Evolutionary conservation across 768 basidiomycete genomes (phyloP).

Genomic region (Lentinula aciculospora): DNA sequence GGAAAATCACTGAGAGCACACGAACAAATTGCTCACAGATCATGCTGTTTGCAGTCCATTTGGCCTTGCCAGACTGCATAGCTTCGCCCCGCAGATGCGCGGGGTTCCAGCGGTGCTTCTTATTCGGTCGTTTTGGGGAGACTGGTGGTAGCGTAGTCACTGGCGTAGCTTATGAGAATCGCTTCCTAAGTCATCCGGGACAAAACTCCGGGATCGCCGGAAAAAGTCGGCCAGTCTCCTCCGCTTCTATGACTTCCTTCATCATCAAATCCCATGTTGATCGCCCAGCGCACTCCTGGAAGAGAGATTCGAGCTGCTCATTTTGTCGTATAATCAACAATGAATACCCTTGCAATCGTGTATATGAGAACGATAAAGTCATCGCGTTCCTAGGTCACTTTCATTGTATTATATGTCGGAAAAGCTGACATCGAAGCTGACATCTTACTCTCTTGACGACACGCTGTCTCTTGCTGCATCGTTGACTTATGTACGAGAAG

Average conservation of each 20-base stretch:
- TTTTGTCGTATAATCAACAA: constrained; percentile 63
- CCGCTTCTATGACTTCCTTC: constrained; percentile 4
- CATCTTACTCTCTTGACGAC: not conserved
- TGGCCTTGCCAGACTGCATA: constrained; percentile 55
- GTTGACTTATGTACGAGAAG: constrained; percentile 24
- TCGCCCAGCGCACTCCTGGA: constrained; percentile 46
- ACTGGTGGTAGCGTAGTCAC: not conserved
- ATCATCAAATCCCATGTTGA: constrained; percentile 35
- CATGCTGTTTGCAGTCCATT: constrained; percentile 78
- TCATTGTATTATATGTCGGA: constrained; percentile 6
- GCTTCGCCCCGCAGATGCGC: constrained; percentile 61
- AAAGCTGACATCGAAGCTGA: not conserved
- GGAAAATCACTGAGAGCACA: constrained; percentile 9
- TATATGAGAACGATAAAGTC: constrained; percentile 60
- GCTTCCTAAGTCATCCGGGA: not conserved
- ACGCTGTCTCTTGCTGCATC: too few species aligned
- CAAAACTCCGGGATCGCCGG: not conserved
- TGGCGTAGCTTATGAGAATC: not conserved
- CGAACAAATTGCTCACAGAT: constrained; percentile 49
- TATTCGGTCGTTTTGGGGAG: constrained; percentile 14
- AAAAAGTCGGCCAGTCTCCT: not conserved
- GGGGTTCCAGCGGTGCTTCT: constrained; percentile 26
- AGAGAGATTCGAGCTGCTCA: constrained; percentile 40
- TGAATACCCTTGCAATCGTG: constrained; percentile 37
- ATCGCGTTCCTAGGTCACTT: constrained; percentile 57